Percentiles rank a stretch among this genome's conserved stretches.
Conservation (phyloP, 129 eudicot genomes). For the Flaveria ramosissima region DNA sequence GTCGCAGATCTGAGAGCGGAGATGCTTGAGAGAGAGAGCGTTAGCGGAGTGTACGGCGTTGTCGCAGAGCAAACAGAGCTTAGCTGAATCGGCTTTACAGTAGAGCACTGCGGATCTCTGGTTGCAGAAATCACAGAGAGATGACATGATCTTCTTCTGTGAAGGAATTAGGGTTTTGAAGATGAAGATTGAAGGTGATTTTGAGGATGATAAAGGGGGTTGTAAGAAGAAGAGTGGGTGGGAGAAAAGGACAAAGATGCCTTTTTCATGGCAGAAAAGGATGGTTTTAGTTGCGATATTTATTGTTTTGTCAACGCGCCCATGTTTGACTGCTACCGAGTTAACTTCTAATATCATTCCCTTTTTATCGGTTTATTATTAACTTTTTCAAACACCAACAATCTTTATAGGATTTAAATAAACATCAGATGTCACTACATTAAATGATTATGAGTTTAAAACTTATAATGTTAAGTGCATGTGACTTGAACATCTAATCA, state of each 20-base stretch:
- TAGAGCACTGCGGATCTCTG: slow-evolving; percentile 56
- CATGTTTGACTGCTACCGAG: slow-evolving; percentile 6
- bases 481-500: too few species aligned
- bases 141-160: slow-evolving; percentile 19
- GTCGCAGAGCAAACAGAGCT: slow-evolving; percentile 83
- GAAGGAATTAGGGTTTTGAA: neutral
- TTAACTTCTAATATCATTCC: neutral
- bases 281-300: slow-evolving; percentile 17
- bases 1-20: slow-evolving; percentile 84
- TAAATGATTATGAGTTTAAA: too few species aligned
- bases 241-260: slow-evolving; percentile 26
- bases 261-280: slow-evolving; percentile 31
- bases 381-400: neutral
- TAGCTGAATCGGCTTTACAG: slow-evolving; percentile 87
- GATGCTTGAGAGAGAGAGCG: slow-evolving; percentile 80
- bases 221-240: neutral
- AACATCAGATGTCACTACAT: too few species aligned
- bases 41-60: slow-evolving; percentile 85
- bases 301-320: slow-evolving; percentile 21
- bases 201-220: neutral
- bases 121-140: slow-evolving; percentile 74
- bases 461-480: too few species aligned
- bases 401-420: too few species aligned
- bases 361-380: neutral
- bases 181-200: neutral